Base-by-base conservation (phyloP, 78 protist species). In the Mantamonas sphyraenae region DNA sequence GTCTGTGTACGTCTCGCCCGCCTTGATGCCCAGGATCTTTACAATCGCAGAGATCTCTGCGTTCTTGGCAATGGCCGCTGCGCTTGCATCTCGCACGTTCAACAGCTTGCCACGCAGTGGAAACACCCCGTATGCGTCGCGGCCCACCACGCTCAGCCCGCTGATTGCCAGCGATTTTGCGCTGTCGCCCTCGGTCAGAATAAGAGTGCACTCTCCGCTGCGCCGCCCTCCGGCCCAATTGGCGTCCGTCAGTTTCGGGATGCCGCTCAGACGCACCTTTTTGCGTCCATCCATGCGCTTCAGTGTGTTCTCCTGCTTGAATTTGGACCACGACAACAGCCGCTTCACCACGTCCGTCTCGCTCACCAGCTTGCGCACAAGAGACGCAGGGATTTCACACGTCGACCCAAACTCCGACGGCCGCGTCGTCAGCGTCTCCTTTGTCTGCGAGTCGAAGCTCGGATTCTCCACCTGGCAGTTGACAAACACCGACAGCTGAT, bases 51-150 rank as follows among this genome's bases (percentile, higher is more conserved):
- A 26, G 50, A 97, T 60, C 76, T 97, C 99, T 20, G 68, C 86
- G 80, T 94, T 93, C 28, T 73, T 65, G 12, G 38, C 10, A 22
- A 92, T 57, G 58, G 82, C 73, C 67, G 70, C 63, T 56, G 34
- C 37, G 31, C 78, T 20, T 0, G 97, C 93, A 19, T 89, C 99
- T 28, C 99, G 86, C 37, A 94, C 99, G 84, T 98, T 98, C 47
- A 95, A 73, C 62, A 95, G 76, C 84, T 97, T 97, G 26, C 99
- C 99, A 22, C 91, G 64, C 34, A 98, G 87, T 19, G 99, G 99
- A 84, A 98, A 96, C 5, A 94, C 98, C 22, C 99, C 99, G 80
- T 86, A 97, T 47, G 50, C 7, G 79, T 97, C 96, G 26, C 98
- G 69, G 56, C 97, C 99, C 8, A 92, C 70, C 14, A 93, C 95